Percentiles rank a stretch among this genome's conserved stretches.
phyloP scores from a whole-genome alignment of 2,329 filamentous ascomycete species.

The Aurifilum marmelostoma region DNA sequence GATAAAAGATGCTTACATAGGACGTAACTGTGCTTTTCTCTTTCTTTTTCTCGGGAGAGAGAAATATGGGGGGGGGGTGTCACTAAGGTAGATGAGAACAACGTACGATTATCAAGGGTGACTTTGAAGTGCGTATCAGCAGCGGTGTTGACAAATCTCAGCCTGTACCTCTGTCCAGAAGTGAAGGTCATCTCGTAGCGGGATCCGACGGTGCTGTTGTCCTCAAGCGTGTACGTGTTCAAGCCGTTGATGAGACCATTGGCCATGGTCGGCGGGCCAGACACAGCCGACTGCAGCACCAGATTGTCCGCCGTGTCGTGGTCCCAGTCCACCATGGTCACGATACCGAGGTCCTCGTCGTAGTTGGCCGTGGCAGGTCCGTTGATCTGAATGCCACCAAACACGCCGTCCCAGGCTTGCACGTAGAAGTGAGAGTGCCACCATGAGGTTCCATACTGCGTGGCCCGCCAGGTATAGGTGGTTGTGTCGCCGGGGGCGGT shows the following conservation, averaged over 20 bases:
- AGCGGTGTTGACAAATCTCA: conserved; percentile 33
- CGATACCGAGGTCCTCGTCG: conserved; percentile 51
- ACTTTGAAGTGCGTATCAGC: conserved; percentile 47
- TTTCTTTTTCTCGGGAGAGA: too few species aligned
- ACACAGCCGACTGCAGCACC: conserved; percentile 44
- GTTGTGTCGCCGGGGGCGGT: conserved; percentile 53
- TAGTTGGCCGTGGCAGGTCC: conserved; percentile 49
- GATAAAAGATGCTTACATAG: too few species aligned
- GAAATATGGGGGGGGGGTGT: too few species aligned
- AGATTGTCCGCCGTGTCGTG: conserved; percentile 12
- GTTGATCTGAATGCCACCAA: conserved; percentile 50
- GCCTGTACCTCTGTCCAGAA: conserved; percentile 6
- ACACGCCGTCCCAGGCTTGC: conserved; percentile 46
- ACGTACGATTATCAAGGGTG: conserved; percentile 47
- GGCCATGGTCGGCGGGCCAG: conserved; percentile 54
- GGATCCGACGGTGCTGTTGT: conserved; percentile 32
- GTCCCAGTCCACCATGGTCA: conserved; percentile 31
- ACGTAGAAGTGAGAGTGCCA: conserved; percentile 42
- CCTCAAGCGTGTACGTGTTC: conserved; percentile 53
- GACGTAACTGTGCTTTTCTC: too few species aligned
- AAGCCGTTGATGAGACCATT: conserved; percentile 35
- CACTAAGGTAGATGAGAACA: too few species aligned
- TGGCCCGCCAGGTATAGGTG: conserved; percentile 40
- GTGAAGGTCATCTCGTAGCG: conserved; percentile 38
- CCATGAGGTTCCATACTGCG: conserved; percentile 42